phyloP scores from a whole-genome alignment of 495 filamentous ascomycete species.

The Aspergillus sclerotiicarbonarius region DNA sequence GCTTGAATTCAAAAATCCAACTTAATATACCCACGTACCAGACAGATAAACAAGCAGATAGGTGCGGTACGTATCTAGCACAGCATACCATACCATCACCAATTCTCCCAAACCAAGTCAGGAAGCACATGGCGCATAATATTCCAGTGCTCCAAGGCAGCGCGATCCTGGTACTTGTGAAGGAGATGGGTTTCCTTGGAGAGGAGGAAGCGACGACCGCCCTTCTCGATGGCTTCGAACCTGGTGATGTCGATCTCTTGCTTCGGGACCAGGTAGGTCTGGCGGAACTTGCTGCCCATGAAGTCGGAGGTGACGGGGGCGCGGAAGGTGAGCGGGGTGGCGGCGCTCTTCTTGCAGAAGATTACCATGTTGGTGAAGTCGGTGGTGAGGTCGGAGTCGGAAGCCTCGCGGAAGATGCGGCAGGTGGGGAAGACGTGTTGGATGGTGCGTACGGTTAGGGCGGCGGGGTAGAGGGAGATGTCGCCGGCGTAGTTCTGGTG shows the following conservation, averaged over 20 bases:
- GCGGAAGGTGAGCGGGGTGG: conserved; percentile 61
- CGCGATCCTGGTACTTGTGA: conserved; percentile 65
- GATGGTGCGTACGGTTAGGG: conserved; percentile 71
- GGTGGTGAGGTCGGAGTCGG: conserved; percentile 44
- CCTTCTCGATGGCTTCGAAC: conserved; percentile 38
- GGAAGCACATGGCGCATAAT: conserved; percentile 89
- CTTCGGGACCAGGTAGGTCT: conserved; percentile 67
- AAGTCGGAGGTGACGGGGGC: conserved; percentile 63
- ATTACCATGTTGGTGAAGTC: conserved; percentile 93
- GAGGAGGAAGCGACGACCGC: conserved; percentile 25
- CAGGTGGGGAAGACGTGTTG: conserved; percentile 70
- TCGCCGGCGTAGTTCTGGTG: conserved; percentile 97
- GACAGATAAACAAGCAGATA: no score
- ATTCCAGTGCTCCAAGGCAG: conserved; percentile 81
- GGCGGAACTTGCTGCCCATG: conserved; percentile 66
- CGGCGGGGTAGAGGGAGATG: conserved; percentile 66
- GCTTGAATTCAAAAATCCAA: no score
- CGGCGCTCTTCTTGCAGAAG: conserved; percentile 49
- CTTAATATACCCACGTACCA: no score
- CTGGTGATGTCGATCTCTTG: conserved; percentile 63
- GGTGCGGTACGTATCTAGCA: neutral
- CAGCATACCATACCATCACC: conserved; percentile 51
- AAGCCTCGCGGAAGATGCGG: conserved; percentile 79
- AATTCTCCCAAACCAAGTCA: conserved; percentile 77
- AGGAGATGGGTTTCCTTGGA: conserved; percentile 53